Evolutionary conservation across 805 yeast genomes (phyloP), one percentile per base, ranked within the genome.

Genomic region (Candida silvatica): DNA sequence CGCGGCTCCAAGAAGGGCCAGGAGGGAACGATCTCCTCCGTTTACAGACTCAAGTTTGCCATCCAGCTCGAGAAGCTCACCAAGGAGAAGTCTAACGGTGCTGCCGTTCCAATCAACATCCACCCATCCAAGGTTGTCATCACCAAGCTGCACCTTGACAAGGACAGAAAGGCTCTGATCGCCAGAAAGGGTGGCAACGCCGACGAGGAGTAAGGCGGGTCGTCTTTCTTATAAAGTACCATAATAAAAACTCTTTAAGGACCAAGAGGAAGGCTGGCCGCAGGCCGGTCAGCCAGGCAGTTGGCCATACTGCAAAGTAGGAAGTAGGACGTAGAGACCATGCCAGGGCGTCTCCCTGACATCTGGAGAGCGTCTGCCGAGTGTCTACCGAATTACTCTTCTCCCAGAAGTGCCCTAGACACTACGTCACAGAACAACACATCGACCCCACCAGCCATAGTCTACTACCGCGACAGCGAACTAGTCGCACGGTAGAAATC

Each of bases 1-100:
- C 90, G 98, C 74, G 98, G 98, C 65, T 84, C 97, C 63, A 84
- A 85, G 83, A 92, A 92, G 79, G 98, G 97, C 68, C 87, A 90
- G 59, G 98, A 90, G 77, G 98, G 98, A 72, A 85, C 87, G 74
- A 77, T 92, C 67, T 74, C 92, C 54, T 82, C 95, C 51, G 97
- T 90, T 56, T 92, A 92, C 96, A 90, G 98, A 83, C 83, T 92
- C 73, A 92, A 92, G 71, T 92, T 74, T 66, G 79, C 95, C 58
- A 77, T 92, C 56, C 97, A 90, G 74, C 81, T 92, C 59, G 97
- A 88, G 76, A 90, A 90, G 77, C 76, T 92, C 67, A 79, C 90
- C 74, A 83, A 80, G 74, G 97, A 92, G 74, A 92, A 92, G 78
- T 86, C 95, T 54, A 83, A 80, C 75, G 97, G 97, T 74, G 94